Conservation (phyloP, 2,329 filamentous ascomycete genomes). For the Colletotrichum lini region DNA sequence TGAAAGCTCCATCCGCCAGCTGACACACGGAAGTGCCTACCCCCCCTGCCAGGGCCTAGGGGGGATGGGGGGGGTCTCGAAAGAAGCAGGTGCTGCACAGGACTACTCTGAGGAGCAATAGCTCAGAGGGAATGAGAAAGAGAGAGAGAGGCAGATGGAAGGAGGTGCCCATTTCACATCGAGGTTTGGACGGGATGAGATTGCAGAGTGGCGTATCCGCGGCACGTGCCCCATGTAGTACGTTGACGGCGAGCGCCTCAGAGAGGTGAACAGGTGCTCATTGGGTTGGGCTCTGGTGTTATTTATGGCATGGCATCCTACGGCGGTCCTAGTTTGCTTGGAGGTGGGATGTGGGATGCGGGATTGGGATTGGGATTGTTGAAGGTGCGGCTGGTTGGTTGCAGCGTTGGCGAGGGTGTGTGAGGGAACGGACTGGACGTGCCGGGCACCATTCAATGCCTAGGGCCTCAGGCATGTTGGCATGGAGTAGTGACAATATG, state of each 20-base stretch:
- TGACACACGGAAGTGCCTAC: constrained; percentile 28
- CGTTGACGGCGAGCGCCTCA: neutral
- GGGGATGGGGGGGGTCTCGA: neutral
- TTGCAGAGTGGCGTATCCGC: constrained; percentile 5
- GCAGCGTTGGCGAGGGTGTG: neutral
- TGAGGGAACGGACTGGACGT: constrained; percentile 36
- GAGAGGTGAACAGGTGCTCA: neutral
- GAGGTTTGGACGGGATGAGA: constrained; percentile 13
- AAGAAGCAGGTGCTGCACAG: neutral
- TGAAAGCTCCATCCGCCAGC: constrained; percentile 28
- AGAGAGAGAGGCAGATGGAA: neutral
- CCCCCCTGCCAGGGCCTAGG: neutral
- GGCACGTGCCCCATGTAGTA: constrained; percentile 27
- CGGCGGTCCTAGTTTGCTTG: constrained; percentile 5
- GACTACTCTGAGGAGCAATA: neutral
- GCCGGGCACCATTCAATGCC: constrained; percentile 24
- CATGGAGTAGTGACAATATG: neutral
- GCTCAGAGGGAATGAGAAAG: neutral
- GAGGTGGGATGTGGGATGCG: constrained; percentile 5
- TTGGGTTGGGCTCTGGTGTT: constrained; percentile 9
- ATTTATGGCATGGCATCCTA: constrained; percentile 19
- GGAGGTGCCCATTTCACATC: constrained; percentile 3
- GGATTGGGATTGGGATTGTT: constrained; percentile 6
- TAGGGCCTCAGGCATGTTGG: neutral
- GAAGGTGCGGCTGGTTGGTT: constrained; percentile 7